These are phyloP conservation scores for Ophiostoma angusticollis DNA, from an alignment of 2,329 filamentous ascomycete genomes.

Conservation along the genomic window DNA sequence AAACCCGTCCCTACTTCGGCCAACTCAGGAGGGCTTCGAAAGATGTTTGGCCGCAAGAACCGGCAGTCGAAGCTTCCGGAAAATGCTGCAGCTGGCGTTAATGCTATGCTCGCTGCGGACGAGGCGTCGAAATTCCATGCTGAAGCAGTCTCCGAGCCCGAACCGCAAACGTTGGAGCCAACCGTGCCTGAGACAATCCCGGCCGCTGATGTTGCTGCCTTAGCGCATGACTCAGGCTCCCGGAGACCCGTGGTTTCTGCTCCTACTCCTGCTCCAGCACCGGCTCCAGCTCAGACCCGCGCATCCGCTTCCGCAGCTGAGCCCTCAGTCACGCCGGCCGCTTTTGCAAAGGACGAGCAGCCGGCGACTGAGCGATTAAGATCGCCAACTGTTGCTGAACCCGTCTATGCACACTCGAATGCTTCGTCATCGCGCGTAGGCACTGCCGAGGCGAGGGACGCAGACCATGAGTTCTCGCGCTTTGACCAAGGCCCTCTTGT, in stretches of 20 bases:
- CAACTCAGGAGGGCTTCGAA: conserved; percentile 40
- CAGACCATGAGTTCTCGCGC: conserved; percentile 45
- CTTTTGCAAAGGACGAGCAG: conserved; percentile 13
- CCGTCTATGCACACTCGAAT: conserved; percentile 31
- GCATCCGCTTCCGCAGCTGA: too few species aligned
- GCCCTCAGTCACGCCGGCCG: conserved; percentile 14
- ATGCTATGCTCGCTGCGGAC: conserved; percentile 35
- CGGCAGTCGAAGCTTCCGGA: conserved; percentile 43
- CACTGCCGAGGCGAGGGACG: conserved; percentile 44
- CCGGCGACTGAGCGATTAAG: conserved; percentile 8
- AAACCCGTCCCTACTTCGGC: background rate
- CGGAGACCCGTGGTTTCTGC: too few species aligned
- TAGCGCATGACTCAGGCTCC: too few species aligned
- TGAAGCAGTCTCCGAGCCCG: background rate
- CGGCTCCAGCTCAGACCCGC: conserved; percentile 14
- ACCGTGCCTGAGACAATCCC: conserved; percentile 12
- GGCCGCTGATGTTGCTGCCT: conserved; percentile 14
- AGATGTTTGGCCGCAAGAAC: conserved; percentile 54
- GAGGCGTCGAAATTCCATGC: background rate
- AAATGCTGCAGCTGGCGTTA: conserved; percentile 37
- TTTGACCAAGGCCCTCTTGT: conserved; percentile 84
- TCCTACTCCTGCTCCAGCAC: conserved; percentile 15
- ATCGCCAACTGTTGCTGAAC: conserved; percentile 19
- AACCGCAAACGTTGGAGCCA: background rate
- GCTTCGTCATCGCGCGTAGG: conserved; percentile 46